These are phyloP conservation scores for Thielaviopsis ethacetica DNA, from an alignment of 2,329 filamentous ascomycete species.

Conservation along the genomic window DNA sequence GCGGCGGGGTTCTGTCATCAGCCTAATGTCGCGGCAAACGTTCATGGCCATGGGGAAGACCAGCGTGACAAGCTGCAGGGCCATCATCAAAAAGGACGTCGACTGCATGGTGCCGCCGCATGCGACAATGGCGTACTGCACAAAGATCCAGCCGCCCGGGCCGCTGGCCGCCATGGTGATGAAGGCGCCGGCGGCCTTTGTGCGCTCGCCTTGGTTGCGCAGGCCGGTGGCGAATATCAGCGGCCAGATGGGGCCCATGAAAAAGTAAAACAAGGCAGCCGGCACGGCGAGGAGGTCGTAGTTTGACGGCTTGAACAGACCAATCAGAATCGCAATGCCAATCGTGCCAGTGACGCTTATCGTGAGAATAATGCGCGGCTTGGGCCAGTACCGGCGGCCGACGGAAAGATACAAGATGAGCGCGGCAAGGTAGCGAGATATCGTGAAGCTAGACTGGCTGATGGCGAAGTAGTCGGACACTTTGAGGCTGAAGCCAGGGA, in stretches of 20 bases:
- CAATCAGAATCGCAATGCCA: conserved; percentile 23
- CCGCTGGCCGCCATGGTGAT: conserved; percentile 63
- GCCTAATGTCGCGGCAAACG: conserved; percentile 28
- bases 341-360: conserved; percentile 45
- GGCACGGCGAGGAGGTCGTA: conserved; percentile 40
- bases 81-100: conserved; percentile 47
- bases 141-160: conserved; percentile 57
- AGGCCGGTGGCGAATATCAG: conserved; percentile 68
- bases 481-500: conserved; percentile 33
- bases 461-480: conserved; percentile 53
- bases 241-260: conserved; percentile 70
- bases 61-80: conserved; percentile 29
- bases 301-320: conserved; percentile 31
- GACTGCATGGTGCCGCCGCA: conserved; percentile 42
- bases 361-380: conserved; percentile 53
- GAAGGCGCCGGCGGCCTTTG: conserved; percentile 61
- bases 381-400: conserved; percentile 33
- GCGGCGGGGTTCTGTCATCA: conserved; percentile 23
- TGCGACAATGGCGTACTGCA: conserved; percentile 52
- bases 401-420: conserved; percentile 43
- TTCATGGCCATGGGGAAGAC: conserved; percentile 34
- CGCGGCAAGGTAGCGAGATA: conserved; percentile 55
- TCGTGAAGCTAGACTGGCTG: conserved; percentile 55
- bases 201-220: conserved; percentile 62
- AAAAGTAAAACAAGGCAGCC: conserved; percentile 57